Percentiles rank a stretch among this genome's conserved stretches.
phyloP scores from a whole-genome alignment of 2,329 filamentous ascomycete species.

The Aspergillus hiratsukae region DNA sequence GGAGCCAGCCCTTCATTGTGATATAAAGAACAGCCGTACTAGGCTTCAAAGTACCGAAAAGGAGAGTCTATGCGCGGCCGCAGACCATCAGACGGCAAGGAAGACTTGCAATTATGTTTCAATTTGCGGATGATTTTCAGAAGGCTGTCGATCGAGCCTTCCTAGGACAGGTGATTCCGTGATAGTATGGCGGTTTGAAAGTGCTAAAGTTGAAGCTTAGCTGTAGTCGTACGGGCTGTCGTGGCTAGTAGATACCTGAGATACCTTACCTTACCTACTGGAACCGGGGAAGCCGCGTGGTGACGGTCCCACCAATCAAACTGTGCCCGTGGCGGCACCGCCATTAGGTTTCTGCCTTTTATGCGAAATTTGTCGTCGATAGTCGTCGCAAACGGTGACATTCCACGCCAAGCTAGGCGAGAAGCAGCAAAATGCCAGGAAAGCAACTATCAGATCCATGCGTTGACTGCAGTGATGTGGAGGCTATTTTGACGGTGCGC shows the following conservation, averaged over 20 bases:
- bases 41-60: slow-evolving; percentile 20
- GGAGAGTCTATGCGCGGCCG: slow-evolving; percentile 10
- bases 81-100: slow-evolving; percentile 17
- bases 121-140: not conserved
- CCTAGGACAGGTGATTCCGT: not conserved
- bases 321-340: slow-evolving; percentile 8
- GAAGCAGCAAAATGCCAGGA: slow-evolving; percentile 24
- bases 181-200: not conserved
- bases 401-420: not conserved
- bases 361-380: slow-evolving; percentile 6
- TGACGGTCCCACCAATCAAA: slow-evolving; percentile 23
- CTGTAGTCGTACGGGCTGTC: slow-evolving; percentile 1
- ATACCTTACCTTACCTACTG: no score
- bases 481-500: slow-evolving; percentile 53
- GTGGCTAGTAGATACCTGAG: slow-evolving; percentile 22
- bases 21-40: slow-evolving; percentile 9
- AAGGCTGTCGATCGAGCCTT: not conserved
- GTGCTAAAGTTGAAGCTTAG: not conserved
- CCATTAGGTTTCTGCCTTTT: slow-evolving; percentile 17
- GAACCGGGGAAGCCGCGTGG: slow-evolving; percentile 19
- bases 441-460: slow-evolving; percentile 42
- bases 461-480: slow-evolving; percentile 51
- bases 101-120: not conserved
- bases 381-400: not conserved
- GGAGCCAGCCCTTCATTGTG: slow-evolving; percentile 40